Percentiles rank a stretch among this genome's conserved stretches.
Conservation (phyloP, 257 asterid species). For the Nicotiana noctiflora region DNA sequence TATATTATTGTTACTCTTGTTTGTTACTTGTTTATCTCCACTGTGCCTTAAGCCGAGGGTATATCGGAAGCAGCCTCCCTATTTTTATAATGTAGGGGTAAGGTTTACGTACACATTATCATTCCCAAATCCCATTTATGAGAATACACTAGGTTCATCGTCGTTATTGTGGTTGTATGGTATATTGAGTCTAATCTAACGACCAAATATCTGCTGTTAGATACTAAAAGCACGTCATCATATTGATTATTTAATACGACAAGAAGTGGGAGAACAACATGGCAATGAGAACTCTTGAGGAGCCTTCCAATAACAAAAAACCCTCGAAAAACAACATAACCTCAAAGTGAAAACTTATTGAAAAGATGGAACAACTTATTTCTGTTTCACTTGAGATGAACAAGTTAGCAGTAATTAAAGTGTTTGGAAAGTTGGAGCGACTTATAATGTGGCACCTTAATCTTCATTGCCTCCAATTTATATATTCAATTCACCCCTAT, state of each 20-base stretch:
- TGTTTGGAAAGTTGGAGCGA: background rate
- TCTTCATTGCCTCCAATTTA: background rate
- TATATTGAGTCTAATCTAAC: background rate
- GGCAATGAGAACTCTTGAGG: background rate
- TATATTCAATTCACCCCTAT: background rate
- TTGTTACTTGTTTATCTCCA: no score
- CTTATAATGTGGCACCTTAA: background rate
- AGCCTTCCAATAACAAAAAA: background rate
- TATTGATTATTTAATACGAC: background rate
- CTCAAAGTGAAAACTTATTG: background rate
- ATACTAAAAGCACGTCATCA: background rate
- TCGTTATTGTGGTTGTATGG: no score
- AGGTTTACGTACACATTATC: no score
- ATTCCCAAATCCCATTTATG: no score
- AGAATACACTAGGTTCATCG: no score
- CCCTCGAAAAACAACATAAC: background rate
- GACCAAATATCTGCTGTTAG: background rate
- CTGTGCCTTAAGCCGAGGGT: no score
- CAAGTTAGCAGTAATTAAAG: background rate
- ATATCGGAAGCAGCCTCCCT: no score
- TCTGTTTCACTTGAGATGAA: background rate
- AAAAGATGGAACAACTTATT: background rate
- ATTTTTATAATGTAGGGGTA: no score
- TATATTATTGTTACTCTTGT: no score
- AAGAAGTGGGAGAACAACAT: background rate